phyloP scores from a whole-genome alignment of 257 asterid species.

The Salvia miltiorrhiza region DNA sequence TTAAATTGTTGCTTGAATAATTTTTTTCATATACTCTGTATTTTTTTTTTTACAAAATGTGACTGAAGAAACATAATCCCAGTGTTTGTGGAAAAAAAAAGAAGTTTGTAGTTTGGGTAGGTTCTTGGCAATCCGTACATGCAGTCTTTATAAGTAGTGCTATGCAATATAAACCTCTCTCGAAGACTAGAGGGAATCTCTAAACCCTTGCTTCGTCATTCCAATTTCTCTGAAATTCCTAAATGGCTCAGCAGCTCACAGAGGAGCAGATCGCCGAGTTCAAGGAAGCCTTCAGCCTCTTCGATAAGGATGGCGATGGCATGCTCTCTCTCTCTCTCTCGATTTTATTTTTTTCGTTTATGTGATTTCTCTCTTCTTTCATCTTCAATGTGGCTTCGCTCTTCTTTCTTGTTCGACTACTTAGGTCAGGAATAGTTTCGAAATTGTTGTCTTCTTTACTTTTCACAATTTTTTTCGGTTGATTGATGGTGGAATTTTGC shows the following conservation, averaged over 20 bases:
- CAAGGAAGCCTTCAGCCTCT: constrained; percentile 31
- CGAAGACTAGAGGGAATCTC: neutral
- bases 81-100: no score
- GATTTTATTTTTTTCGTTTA: neutral
- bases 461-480: neutral
- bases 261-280: constrained; percentile 32
- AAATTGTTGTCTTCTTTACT: no score
- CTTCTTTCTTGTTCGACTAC: neutral
- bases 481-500: neutral
- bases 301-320: constrained; percentile 33
- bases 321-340: neutral
- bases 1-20: no score
- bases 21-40: no score
- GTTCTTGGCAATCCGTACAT: no score
- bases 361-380: neutral
- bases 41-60: no score
- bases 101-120: no score
- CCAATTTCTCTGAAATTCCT: neutral
- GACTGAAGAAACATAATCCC: no score
- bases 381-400: no score
- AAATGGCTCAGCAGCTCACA: constrained; percentile 27
- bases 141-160: neutral
- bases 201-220: neutral
- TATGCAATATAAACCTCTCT: constrained; percentile 17
- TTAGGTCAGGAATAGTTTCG: neutral